Evolutionary conservation across 345 rosid genomes (phyloP).

Genomic region (Kandelia obovata): DNA sequence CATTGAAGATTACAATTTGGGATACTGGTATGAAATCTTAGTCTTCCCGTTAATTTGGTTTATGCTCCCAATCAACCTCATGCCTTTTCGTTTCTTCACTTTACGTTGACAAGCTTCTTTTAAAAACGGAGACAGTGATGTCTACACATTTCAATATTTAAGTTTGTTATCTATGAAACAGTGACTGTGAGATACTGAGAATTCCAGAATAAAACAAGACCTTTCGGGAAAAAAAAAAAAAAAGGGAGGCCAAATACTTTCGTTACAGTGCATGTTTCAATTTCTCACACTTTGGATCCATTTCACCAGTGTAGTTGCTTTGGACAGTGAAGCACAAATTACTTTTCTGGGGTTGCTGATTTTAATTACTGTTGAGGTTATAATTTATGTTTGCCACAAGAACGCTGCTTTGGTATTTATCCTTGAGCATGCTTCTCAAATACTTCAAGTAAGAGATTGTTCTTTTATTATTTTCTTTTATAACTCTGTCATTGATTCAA

Average conservation of each 20-base stretch:
- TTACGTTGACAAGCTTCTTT: neutral
- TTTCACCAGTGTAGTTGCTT: no score
- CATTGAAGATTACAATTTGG: constrained; percentile 90
- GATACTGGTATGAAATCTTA: constrained; percentile 63
- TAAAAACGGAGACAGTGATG: constrained; percentile 1
- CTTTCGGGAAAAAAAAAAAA: neutral
- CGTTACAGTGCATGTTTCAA: no score
- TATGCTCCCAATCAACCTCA: neutral
- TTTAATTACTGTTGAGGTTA: neutral
- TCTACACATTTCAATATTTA: neutral
- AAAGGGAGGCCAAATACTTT: no score
- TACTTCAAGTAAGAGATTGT: neutral
- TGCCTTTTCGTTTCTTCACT: neutral
- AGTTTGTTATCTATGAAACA: constrained; percentile 15
- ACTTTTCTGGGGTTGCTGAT: no score
- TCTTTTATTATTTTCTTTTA: neutral
- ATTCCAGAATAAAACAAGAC: neutral
- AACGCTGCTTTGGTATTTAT: no score
- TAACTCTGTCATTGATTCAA: neutral
- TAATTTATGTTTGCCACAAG: neutral
- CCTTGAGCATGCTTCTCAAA: neutral
- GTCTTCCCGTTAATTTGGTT: constrained; percentile 1
- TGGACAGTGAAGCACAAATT: no score
- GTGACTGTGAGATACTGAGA: neutral
- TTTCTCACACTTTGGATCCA: no score